Percentiles rank a stretch among this genome's conserved stretches.
phyloP scores from a whole-genome alignment of 2,329 filamentous ascomycete species.

The Lasiodiplodia gonubiensis region DNA sequence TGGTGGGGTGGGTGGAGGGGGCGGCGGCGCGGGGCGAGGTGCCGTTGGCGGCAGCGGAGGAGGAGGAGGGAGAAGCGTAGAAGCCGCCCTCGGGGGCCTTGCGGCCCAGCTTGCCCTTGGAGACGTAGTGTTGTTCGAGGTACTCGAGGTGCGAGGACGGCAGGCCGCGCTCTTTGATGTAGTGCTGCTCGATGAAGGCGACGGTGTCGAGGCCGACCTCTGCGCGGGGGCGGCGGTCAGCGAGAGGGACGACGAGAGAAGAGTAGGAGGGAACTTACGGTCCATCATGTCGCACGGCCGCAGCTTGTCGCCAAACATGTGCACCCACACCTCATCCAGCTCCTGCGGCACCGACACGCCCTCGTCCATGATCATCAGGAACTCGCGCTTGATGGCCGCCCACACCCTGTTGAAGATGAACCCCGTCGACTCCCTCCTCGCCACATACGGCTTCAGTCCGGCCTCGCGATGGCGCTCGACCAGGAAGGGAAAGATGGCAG shows the following conservation, averaged over 20 bases:
- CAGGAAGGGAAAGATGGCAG: conserved; percentile 54
- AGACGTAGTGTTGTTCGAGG: conserved; percentile 53
- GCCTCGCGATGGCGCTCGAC: conserved; percentile 47
- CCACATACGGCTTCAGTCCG: conserved; percentile 51
- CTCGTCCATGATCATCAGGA: conserved; percentile 56
- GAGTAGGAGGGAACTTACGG: conserved; percentile 17
- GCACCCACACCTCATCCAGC: conserved; percentile 56
- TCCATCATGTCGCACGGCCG: conserved; percentile 56
- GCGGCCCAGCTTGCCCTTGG: conserved; percentile 54
- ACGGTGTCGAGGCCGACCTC: conserved; percentile 60
- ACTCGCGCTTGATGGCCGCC: conserved; percentile 63
- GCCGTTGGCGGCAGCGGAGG: not conserved
- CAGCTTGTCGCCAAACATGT: conserved; percentile 41
- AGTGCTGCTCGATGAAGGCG: conserved; percentile 60
- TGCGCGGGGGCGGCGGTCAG: not conserved
- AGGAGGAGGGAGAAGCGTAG: conserved; percentile 33
- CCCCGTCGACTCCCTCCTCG: conserved; percentile 57
- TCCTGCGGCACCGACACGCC: conserved; percentile 57
- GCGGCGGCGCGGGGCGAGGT: no score
- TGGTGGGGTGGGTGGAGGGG: not conserved
- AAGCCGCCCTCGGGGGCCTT: conserved; percentile 50
- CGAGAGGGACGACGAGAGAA: not conserved
- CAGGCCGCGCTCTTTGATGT: conserved; percentile 57
- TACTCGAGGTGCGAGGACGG: conserved; percentile 50
- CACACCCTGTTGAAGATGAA: conserved; percentile 64